phyloP scores from a whole-genome alignment of 805 yeast genomes.

The Lipomyces chichibuensis region DNA sequence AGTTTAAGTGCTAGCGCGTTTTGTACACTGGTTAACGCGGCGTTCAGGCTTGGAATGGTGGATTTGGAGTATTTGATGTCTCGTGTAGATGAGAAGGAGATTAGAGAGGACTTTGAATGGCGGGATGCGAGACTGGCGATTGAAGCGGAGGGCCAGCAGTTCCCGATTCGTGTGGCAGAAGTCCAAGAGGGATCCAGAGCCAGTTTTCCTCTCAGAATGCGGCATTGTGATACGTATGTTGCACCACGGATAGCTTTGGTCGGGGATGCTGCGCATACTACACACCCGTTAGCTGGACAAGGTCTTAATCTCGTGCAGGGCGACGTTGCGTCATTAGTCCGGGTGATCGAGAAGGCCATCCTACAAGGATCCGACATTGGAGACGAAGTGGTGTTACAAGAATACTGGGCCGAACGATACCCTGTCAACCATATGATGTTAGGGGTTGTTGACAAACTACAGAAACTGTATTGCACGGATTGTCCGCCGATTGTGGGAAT shows the following conservation, averaged over 20 bases:
- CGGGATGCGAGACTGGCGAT: conserved; percentile 54
- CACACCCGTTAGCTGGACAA: conserved; percentile 97
- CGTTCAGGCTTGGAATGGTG: conserved; percentile 71
- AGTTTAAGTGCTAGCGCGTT: conserved; percentile 64
- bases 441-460: conserved; percentile 90
- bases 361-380: conserved; percentile 89
- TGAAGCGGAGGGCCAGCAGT: conserved; percentile 57
- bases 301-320: conserved; percentile 97
- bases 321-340: conserved; percentile 74
- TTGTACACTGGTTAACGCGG: conserved; percentile 78
- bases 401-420: conserved; percentile 82
- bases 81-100: conserved; percentile 50
- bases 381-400: conserved; percentile 74
- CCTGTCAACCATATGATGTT: conserved; percentile 76
- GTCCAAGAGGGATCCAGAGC: conserved; percentile 73
- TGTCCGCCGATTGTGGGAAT: conserved; percentile 71
- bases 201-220: conserved; percentile 81
- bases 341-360: conserved; percentile 69
- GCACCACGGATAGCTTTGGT: conserved; percentile 86
- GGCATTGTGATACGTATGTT: conserved; percentile 89
- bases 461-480: conserved; percentile 79
- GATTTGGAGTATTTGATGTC: conserved; percentile 69
- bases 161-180: conserved; percentile 67
- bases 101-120: conserved; percentile 70
- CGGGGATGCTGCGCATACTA: conserved; percentile 98